phyloP scores from a whole-genome alignment of 139 green algal genomes.

The Tetradesmus obliquus region DNA sequence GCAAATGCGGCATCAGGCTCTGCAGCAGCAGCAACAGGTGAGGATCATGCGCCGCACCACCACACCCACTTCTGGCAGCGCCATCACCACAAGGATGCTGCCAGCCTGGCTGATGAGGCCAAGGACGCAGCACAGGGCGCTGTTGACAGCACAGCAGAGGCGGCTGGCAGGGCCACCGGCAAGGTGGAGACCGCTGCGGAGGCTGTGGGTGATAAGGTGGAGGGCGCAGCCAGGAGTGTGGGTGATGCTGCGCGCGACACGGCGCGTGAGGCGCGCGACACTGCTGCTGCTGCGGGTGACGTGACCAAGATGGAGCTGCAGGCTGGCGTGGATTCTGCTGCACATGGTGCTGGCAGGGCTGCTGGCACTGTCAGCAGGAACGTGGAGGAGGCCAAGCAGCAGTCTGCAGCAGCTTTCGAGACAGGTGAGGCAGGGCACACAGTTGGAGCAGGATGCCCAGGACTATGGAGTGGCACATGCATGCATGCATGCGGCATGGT shows the following conservation, averaged over 20 bases:
- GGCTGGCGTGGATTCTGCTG: not conserved
- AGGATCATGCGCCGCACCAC: not conserved
- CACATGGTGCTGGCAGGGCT: not conserved
- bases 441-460: no score
- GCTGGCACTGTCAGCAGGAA: not conserved
- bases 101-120: not conserved
- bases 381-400: not conserved
- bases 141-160: not conserved
- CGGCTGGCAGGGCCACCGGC: not conserved
- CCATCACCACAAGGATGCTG: not conserved
- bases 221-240: not conserved
- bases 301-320: conserved; percentile 1
- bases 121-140: not conserved
- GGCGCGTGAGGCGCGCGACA: not conserved
- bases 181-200: not conserved
- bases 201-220: not conserved
- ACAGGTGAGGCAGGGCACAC: not conserved
- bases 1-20: not conserved
- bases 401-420: not conserved
- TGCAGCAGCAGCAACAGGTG: not conserved
- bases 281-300: conserved; percentile 1
- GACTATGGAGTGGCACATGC: no score
- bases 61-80: not conserved
- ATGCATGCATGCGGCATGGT: no score
- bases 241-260: not conserved